Base-by-base conservation (phyloP, 768 basidiomycete genomes). In the Vararia minispora region DNA sequence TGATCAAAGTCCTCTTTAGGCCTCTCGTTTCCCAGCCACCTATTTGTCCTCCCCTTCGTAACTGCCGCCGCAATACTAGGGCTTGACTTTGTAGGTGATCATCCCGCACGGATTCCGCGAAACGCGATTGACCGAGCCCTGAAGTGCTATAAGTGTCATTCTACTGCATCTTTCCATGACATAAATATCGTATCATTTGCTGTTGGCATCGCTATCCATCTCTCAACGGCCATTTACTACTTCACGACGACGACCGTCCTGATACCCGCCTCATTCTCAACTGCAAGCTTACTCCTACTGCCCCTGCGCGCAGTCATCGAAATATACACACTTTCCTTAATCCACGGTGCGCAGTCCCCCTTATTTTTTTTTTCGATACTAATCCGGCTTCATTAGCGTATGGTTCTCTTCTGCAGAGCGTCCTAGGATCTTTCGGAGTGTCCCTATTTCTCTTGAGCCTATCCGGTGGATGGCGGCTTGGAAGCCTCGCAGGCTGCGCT, bases 381-480 rank as follows among this genome's bases (percentile, higher is more conserved):
- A 13, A 29, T 26, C 23, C 24, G n/a, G 27, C 3, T 33, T 12
- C 28, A 32, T 8, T 25, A 65, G 65, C 54, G 26, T 52, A 56
- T 35, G 57, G 54, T 37, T 53, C 58, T 14, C 42, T 53, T 22
- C 40, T 39, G 3, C 54, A 55, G 35, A 54, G 54, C 12, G 47
- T 57, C 14, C 28, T 54, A 18, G 41, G 44, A 27, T 44, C 50
- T 14, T 36, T 53, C 17, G 42, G 51, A 25, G 43, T 53, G 13
- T 50, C 50, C 3, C 17, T 57, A 7, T 33, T 47, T 17, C 39
- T 56, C 35, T 33, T 57, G 12, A 27, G 32, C 35, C 41, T 12
- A 37, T 37, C 26, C 29, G 28, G 4, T 28, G 28, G 14, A 27
- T 41, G 9, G 42, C 48, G 20, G n/a, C 35, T 46, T 11, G 35